A percentile compares a stretch with the other conserved stretches of the same genome.
phyloP scores from a whole-genome alignment of 2,329 filamentous ascomycete genomes.

The Aspergillus sp. region DNA sequence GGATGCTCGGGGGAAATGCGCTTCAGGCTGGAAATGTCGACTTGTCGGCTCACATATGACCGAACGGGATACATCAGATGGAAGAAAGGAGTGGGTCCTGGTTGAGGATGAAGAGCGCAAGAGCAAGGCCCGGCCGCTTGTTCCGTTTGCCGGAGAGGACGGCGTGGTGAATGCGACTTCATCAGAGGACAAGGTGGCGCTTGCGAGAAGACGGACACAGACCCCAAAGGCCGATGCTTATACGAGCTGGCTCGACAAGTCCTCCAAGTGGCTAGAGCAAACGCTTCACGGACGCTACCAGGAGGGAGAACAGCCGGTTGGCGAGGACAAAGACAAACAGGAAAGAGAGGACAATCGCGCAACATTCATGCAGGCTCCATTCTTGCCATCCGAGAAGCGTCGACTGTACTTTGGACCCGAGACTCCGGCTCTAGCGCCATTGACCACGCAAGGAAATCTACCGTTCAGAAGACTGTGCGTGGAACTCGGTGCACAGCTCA shows the following conservation, averaged over 20 bases:
- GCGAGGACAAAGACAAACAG: slow-evolving; percentile 43
- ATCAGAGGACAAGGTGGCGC: slow-evolving; percentile 70
- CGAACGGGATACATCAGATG: slow-evolving; percentile 77
- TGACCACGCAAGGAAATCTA: slow-evolving; percentile 95
- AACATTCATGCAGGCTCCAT: slow-evolving; percentile 80
- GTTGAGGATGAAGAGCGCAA: slow-evolving; percentile 60
- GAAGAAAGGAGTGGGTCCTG: slow-evolving; percentile 79
- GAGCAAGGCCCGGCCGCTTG: slow-evolving; percentile 39
- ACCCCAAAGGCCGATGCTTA: slow-evolving; percentile 78
- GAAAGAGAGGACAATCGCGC: slow-evolving; percentile 72
- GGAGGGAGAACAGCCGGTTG: slow-evolving; percentile 38
- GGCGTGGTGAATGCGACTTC: slow-evolving; percentile 78
- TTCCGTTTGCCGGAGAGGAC: slow-evolving; percentile 49
- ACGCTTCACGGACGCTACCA: slow-evolving; percentile 53
- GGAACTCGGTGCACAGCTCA: slow-evolving; percentile 86
- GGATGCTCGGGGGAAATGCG: slow-evolving; percentile 74
- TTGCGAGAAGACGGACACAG: slow-evolving; percentile 72
- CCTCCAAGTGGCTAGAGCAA: slow-evolving; percentile 55
- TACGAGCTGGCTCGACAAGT: slow-evolving; percentile 75
- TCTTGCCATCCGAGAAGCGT: slow-evolving; percentile 90
- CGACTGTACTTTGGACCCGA: slow-evolving; percentile 91
- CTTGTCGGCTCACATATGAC: slow-evolving; percentile 86
- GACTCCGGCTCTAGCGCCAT: slow-evolving; percentile 88
- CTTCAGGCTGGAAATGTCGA: slow-evolving; percentile 90
- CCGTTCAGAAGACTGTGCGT: slow-evolving; percentile 91